phyloP scores from a whole-genome alignment of 1,284 basidiomycete genomes.

The Naganishia albida region DNA sequence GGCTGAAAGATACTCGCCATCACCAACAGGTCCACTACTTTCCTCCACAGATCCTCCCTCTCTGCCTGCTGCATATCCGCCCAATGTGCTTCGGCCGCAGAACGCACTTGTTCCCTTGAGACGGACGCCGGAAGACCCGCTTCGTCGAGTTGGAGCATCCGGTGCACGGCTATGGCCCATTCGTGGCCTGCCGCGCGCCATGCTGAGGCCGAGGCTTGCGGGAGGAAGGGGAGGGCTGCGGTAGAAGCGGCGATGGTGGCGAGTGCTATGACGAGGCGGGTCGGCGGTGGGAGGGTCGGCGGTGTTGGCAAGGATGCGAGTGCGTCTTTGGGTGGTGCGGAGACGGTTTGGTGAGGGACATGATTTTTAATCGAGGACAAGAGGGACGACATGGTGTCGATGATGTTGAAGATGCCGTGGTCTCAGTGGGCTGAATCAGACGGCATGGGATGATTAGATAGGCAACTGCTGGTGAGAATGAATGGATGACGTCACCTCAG shows the following conservation, averaged over 20 bases:
- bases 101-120: conserved; percentile 38
- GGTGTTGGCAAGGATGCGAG: conserved; percentile 32
- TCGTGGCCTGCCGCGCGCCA: conserved; percentile 36
- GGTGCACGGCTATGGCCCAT: conserved; percentile 46
- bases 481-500: too few relatives aligned
- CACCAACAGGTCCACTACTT: conserved; percentile 22
- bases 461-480: too few relatives aligned
- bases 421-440: too few relatives aligned
- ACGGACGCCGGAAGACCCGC: conserved; percentile 42
- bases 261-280: conserved; percentile 46
- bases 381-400: neutral
- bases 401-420: too few relatives aligned
- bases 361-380: neutral
- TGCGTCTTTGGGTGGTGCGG: neutral
- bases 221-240: conserved; percentile 31
- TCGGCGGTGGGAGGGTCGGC: conserved; percentile 37
- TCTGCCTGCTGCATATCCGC: conserved; percentile 42
- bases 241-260: conserved; percentile 41
- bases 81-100: conserved; percentile 39
- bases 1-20: conserved; percentile 27
- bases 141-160: conserved; percentile 44
- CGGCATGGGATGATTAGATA: too few relatives aligned
- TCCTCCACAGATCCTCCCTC: conserved; percentile 36
- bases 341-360: neutral
- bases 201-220: conserved; percentile 12